Evolutionary conservation across 345 rosid genomes (phyloP), one percentile per base, ranked within the genome.

Genomic region (Murraya koenigii): DNA sequence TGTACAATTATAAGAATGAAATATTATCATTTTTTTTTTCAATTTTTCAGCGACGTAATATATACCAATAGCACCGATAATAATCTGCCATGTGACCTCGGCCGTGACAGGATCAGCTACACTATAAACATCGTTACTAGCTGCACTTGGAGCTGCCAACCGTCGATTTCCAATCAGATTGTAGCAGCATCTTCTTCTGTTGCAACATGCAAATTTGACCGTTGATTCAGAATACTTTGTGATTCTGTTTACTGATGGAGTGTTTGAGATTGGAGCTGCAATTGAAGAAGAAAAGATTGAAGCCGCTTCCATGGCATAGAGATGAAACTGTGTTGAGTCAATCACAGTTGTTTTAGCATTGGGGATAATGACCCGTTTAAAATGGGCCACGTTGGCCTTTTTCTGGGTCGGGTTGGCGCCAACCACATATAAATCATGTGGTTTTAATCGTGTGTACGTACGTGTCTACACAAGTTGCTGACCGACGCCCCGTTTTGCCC

Each of bases 61-160:
- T 33, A 39, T 68, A 91, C 97, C 98, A 77, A 88, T 58, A 61
- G 97, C 79, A 77, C 98, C 98, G 5, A 87, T 92, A 23, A 85
- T 79, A 26, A 91, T 90, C 77, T 93, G 94, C 97, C 98, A 94
- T 8, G 93, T 89, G 77, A 91, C 77, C 66, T 84, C 90, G 1
- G 80, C 86, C 63, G 55, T 86, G 62, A 75, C 83, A 1, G 89
- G 81, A 71, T 84, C 91, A 11, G 81, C 82, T 35, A 80, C 81
- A 25, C 84, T 75, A 49, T 84, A 80, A 83, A 82, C 84, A 15
- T 85, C 84, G 17, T 80, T 83, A 33, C 80, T 56, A 0, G 88
- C 86, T 52, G 82, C 81, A 76, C 82, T 56, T 44, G 81, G 79
- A 33, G 55, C 0, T 76, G 75, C 70, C 25, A 71, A 25, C 47